Evolutionary conservation across 2,329 filamentous ascomycete species (phyloP).

Genomic region (Furcasterigmium furcatum): DNA sequence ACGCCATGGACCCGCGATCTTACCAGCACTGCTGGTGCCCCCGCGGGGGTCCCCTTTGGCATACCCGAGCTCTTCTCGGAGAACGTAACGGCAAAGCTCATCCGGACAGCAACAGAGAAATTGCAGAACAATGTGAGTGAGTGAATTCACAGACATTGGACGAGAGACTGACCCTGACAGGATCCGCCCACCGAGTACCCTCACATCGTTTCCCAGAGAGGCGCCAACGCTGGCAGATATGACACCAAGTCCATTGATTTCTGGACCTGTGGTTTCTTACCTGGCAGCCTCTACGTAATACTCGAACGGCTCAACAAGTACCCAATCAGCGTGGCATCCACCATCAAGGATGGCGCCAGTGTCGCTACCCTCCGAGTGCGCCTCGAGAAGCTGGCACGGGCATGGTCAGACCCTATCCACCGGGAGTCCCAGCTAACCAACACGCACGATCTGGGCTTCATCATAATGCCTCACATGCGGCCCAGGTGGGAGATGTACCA

Average conservation of each 20-base stretch:
- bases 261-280: conserved; percentile 41
- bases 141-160: not conserved
- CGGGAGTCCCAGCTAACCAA: conserved; percentile 37
- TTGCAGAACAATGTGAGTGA: conserved; percentile 5
- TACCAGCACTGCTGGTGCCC: not conserved
- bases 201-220: conserved; percentile 25
- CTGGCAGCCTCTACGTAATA: conserved; percentile 28
- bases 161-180: not conserved
- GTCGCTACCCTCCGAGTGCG: not conserved
- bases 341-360: not conserved
- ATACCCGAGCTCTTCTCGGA: conserved; percentile 1
- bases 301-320: conserved; percentile 27
- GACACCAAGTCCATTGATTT: conserved; percentile 27
- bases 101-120: conserved; percentile 5
- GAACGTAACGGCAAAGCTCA: conserved; percentile 10
- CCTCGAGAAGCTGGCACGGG: conserved; percentile 15
- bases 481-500: conserved; percentile 44
- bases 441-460: conserved; percentile 53
- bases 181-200: conserved; percentile 18
- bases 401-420: conserved; percentile 29
- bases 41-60: not conserved
- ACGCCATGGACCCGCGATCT: not conserved
- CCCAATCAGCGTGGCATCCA: conserved; percentile 12
- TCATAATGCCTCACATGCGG: conserved; percentile 42
- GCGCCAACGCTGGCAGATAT: conserved; percentile 20